These are phyloP conservation scores for Pholiota adiposa DNA, from an alignment of 1,284 basidiomycete species.

Conservation along the genomic window DNA sequence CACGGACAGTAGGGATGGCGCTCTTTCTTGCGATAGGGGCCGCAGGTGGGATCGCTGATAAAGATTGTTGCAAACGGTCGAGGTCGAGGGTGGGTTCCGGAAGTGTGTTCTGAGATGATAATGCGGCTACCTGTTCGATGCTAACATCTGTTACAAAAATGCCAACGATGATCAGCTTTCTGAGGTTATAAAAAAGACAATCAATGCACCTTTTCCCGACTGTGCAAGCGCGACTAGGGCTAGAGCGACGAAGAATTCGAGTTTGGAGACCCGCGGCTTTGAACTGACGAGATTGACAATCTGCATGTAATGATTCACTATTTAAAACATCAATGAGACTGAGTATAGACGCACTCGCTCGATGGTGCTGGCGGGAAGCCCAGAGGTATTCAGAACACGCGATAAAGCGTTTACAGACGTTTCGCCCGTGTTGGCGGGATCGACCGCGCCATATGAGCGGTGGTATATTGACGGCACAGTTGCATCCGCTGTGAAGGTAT, in stretches of 20 bases:
- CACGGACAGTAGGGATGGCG: conserved; percentile 39
- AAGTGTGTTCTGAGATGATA: conserved; percentile 71
- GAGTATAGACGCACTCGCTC: conserved; percentile 68
- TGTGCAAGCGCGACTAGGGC: conserved; percentile 89
- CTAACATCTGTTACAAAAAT: conserved; percentile 61
- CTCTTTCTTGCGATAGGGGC: conserved; percentile 44
- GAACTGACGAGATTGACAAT: conserved; percentile 85
- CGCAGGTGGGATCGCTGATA: conserved; percentile 50
- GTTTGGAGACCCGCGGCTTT: conserved; percentile 74
- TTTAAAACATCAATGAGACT: background rate
- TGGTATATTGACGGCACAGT: conserved; percentile 82
- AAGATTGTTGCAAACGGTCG: conserved; percentile 53
- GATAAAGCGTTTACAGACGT: conserved; percentile 83
- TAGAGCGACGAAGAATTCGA: conserved; percentile 88
- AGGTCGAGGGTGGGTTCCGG: conserved; percentile 74
- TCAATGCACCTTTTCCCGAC: conserved; percentile 65
- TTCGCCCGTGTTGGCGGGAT: conserved; percentile 69
- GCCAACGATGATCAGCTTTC: conserved; percentile 13
- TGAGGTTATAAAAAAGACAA: background rate
- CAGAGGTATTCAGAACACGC: conserved; percentile 75
- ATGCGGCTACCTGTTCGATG: conserved; percentile 79
- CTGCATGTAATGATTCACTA: conserved; percentile 39
- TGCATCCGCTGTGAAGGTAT: conserved; percentile 58
- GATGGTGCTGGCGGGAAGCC: conserved; percentile 78
- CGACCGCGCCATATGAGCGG: conserved; percentile 72